These are phyloP conservation scores for Trichoderma polysporum DNA, from an alignment of 2,329 filamentous ascomycete genomes.

Conservation along the genomic window DNA sequence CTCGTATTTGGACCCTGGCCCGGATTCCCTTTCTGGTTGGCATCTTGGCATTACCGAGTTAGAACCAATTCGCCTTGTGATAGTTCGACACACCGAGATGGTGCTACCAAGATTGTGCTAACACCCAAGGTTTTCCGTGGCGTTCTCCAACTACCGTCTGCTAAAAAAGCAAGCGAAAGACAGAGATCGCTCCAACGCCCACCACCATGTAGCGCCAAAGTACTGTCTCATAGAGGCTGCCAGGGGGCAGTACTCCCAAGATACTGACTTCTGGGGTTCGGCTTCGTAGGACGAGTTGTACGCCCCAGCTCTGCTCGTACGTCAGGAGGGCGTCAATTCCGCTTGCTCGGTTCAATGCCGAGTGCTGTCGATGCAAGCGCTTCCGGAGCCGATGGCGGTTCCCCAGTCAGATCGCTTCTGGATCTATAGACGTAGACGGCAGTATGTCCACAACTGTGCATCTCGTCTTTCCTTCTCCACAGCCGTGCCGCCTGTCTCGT, in stretches of 20 bases:
- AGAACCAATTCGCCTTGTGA: background rate
- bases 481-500: background rate
- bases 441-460: background rate
- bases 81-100: background rate
- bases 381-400: conserved; percentile 10
- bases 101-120: background rate
- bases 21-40: conserved; percentile 3
- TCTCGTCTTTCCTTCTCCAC: conserved; percentile 17
- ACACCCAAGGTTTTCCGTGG: background rate
- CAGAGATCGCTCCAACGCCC: background rate
- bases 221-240: background rate
- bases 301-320: conserved; percentile 11
- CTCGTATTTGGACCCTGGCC: conserved; percentile 16
- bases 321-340: conserved; percentile 22
- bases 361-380: conserved; percentile 13
- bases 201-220: background rate
- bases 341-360: background rate
- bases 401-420: conserved; percentile 5
- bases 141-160: background rate
- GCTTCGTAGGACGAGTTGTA: conserved; percentile 1
- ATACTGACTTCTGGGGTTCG: background rate
- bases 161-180: background rate
- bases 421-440: background rate
- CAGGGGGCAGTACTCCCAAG: background rate
- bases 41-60: background rate